A percentile compares a stretch with the other conserved stretches of the same genome.
These are phyloP conservation scores for Trypanosoma brucei DNA, from an alignment of 208 protist species.

Conservation along the genomic window DNA sequence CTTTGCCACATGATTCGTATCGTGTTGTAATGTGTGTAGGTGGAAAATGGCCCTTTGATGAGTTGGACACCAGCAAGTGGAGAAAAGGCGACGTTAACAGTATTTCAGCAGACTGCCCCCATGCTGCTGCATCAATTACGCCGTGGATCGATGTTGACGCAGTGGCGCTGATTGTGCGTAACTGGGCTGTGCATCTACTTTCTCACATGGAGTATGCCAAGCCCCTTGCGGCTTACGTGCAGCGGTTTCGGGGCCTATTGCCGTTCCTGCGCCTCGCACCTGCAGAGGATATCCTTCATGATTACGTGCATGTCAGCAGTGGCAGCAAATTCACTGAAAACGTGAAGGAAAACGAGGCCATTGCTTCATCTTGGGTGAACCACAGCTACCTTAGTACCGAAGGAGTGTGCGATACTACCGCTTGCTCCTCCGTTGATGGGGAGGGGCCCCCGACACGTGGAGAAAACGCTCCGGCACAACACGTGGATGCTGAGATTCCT, in stretches of 20 bases:
- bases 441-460: too few relatives aligned
- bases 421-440: too few relatives aligned
- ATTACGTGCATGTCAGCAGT: background rate
- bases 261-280: conserved; percentile 31
- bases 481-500: too few relatives aligned
- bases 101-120: background rate
- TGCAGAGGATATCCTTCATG: background rate
- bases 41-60: background rate
- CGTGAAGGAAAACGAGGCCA: too few relatives aligned
- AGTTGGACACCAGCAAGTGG: background rate
- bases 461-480: too few relatives aligned
- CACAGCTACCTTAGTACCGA: too few relatives aligned
- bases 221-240: conserved; percentile 63
- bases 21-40: conserved; percentile 16
- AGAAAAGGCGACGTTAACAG: too few relatives aligned
- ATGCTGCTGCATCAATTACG: conserved; percentile 19
- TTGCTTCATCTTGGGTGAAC: too few relatives aligned
- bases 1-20: background rate
- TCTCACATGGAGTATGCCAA: conserved; percentile 47
- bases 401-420: too few relatives aligned
- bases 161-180: conserved; percentile 48
- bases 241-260: conserved; percentile 57
- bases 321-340: background rate
- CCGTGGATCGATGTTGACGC: conserved; percentile 49
- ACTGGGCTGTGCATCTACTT: conserved; percentile 67